Evolutionary conservation across 2,329 filamentous ascomycete species (phyloP), one percentile per base, ranked within the genome.

Genomic region (Hyphodiscus sp.): DNA sequence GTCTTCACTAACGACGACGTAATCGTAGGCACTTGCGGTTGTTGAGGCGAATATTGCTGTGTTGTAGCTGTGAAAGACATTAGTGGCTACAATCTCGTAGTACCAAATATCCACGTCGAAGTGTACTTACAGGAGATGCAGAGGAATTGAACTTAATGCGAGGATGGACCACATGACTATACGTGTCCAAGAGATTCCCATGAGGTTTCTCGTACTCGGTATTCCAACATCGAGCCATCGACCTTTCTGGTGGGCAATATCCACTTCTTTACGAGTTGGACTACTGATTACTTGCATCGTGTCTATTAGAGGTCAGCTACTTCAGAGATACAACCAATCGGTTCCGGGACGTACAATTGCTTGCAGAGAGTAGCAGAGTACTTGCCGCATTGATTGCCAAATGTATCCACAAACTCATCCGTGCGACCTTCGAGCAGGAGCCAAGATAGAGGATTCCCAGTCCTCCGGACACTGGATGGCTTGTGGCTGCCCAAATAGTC

Each of bases 241-340:
- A 0, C 67, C 60, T 43, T 63, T 58, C 0, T 57, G 48, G 63
- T 82, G 79, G 0, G 76, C 76, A 15, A 57, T 58, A 47, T 81
- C 73, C 11, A 81, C 63, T 42, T 81, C 76, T 9, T 61, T 54
- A 20, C 79, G 65, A 0, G 74, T 79, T 0, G 79, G 79, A 0
- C 77, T 71, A 15, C 67, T 71, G 13, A 81, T 63, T 16, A 73
- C 68, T 56, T 81, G 79, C 75, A 79, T 79, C 52, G 70, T 73
- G 54, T 76, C 33, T 38, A 2, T 13, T 2, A 38, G 13, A 15
- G 16, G 33, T 38, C 33, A 38, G 33, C 33, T n/a, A n/a, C 11
- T 38, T 13, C 11, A 13, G 5, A 26, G 8, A 13, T 6, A 38
- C 4, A 38, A 10, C 11, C 33, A 38, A 4, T n/a, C 11, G 13